A percentile compares a stretch with the other conserved stretches of the same genome.
These are phyloP conservation scores for Xerocomus spinulosus DNA, from an alignment of 768 basidiomycete species.

Conservation along the genomic window DNA sequence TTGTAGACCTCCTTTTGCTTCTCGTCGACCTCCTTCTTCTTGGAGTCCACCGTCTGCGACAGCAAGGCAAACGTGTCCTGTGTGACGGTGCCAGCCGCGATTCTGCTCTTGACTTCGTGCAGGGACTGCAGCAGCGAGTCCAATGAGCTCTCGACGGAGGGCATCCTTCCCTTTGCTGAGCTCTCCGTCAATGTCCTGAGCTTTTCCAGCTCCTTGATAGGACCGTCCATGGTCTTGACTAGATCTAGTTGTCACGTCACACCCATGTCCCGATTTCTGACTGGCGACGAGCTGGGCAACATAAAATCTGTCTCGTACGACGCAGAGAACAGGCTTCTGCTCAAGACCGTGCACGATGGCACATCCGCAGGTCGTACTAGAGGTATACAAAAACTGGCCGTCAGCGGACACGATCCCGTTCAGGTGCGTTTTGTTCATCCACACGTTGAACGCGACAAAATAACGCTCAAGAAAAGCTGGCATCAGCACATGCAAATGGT, in stretches of 20 bases:
- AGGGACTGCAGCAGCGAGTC: constrained; percentile 60
- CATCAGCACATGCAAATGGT: constrained; percentile 62
- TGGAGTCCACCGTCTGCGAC: constrained; percentile 55
- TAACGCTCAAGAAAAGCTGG: constrained; percentile 52
- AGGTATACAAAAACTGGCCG: constrained; percentile 38
- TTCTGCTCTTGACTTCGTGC: constrained; percentile 48
- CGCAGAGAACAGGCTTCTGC: constrained; percentile 30
- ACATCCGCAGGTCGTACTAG: constrained; percentile 30
- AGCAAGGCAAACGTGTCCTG: constrained; percentile 49
- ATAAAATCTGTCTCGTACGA: constrained; percentile 57
- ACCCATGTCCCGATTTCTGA: constrained; percentile 61
- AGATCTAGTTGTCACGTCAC: constrained; percentile 20
- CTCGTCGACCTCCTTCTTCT: constrained; percentile 83
- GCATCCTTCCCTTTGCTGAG: constrained; percentile 46
- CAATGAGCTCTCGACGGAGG: constrained; percentile 55
- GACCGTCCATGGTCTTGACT: constrained; percentile 53
- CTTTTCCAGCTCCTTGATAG: constrained; percentile 74
- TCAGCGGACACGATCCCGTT: constrained; percentile 28
- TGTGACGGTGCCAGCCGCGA: constrained; percentile 45
- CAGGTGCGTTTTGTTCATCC: constrained; percentile 36
- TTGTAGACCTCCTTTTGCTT: constrained; percentile 85
- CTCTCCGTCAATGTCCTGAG: constrained; percentile 59
- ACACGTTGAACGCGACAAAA: constrained; percentile 12
- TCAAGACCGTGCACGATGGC: constrained; percentile 35
- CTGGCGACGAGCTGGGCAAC: constrained; percentile 76